A percentile compares a stretch with the other conserved stretches of the same genome.
These are phyloP conservation scores for Gomphus sp. DNA, from an alignment of 1,284 basidiomycete species.

Conservation along the genomic window DNA sequence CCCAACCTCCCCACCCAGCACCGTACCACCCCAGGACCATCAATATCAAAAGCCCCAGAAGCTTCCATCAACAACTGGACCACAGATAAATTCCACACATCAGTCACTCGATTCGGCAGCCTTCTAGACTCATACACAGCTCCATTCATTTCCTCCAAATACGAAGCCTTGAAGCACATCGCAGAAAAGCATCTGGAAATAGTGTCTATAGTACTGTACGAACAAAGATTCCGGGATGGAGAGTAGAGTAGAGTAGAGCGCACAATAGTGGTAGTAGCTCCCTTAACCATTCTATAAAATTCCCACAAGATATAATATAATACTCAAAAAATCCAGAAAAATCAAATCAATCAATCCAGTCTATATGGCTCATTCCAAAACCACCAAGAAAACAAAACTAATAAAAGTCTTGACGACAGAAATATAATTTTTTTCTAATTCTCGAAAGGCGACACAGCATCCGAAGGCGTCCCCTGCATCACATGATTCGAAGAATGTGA, in stretches of 20 bases:
- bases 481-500: not conserved
- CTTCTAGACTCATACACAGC: slow-evolving; percentile 45
- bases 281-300: too few relatives aligned
- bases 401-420: not conserved
- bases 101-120: slow-evolving; percentile 45
- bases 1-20: too few relatives aligned
- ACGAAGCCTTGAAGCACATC: slow-evolving; percentile 18
- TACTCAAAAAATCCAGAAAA: too few relatives aligned
- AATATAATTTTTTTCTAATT: not conserved
- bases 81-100: slow-evolving; percentile 18
- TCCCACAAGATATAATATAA: too few relatives aligned
- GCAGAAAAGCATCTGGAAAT: slow-evolving; percentile 48
- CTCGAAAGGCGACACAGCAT: not conserved
- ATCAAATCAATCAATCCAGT: too few relatives aligned
- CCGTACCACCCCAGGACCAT: too few relatives aligned
- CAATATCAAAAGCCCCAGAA: too few relatives aligned
- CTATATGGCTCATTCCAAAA: not conserved
- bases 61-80: too few relatives aligned
- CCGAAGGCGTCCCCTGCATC: not conserved
- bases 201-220: not conserved
- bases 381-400: not conserved
- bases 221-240: slow-evolving; percentile 1
- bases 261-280: too few relatives aligned
- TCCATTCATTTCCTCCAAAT: slow-evolving; percentile 27
- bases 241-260: not conserved